These are phyloP conservation scores for Sporobolomyces phaffii DNA, from an alignment of 768 basidiomycete genomes.

Conservation along the genomic window DNA sequence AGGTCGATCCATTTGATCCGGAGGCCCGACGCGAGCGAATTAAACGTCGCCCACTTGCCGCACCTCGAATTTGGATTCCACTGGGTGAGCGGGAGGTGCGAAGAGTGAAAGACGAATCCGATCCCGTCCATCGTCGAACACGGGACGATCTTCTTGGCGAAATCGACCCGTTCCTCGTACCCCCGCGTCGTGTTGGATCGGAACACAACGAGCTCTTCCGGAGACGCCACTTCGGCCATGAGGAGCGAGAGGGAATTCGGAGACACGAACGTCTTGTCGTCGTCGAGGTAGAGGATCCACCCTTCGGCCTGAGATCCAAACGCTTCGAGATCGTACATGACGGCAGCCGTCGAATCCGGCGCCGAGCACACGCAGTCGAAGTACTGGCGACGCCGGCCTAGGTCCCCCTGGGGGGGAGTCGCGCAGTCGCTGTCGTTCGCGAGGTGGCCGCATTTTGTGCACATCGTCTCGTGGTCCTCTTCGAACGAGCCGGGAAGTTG, in stretches of 20 bases:
- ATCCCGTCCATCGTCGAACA: constrained; percentile 26
- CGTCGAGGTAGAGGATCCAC: constrained; percentile 32
- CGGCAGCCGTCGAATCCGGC: neutral
- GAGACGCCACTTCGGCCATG: constrained; percentile 27
- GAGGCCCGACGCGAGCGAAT: constrained; percentile 8
- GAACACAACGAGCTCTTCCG: constrained; percentile 29
- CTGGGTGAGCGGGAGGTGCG: constrained; percentile 17
- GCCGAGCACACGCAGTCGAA: constrained; percentile 20
- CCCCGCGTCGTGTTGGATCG: constrained; percentile 23
- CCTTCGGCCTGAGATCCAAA: constrained; percentile 1
- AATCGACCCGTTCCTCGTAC: constrained; percentile 1
- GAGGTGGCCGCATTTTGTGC: constrained; percentile 15
- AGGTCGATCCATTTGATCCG: constrained; percentile 35
- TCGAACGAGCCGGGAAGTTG: neutral
- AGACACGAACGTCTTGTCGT: constrained; percentile 18
- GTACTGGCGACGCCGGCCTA: neutral
- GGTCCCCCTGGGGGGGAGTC: neutral
- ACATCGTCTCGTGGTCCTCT: constrained; percentile 12
- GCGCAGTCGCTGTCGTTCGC: constrained; percentile 1
- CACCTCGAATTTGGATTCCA: constrained; percentile 14
- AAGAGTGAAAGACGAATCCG: constrained; percentile 31
- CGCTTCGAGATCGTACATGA: constrained; percentile 27
- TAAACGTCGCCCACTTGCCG: constrained; percentile 19
- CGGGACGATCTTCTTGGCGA: constrained; percentile 18
- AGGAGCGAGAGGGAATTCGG: constrained; percentile 23